These are phyloP conservation scores for Obba rivulosa DNA, from an alignment of 768 basidiomycete species.

Conservation along the genomic window DNA sequence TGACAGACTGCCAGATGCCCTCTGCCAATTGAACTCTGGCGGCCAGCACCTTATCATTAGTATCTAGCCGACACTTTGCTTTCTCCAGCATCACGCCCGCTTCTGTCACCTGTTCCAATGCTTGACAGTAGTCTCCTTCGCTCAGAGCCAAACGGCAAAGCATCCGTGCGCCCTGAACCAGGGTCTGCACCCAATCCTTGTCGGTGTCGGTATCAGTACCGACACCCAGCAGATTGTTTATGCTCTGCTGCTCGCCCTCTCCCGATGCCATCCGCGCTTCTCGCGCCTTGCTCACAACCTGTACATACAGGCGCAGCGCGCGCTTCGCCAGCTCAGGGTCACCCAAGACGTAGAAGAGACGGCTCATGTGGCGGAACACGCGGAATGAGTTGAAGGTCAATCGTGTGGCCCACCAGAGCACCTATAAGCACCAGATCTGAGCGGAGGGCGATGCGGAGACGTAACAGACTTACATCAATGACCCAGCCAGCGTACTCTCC, in stretches of 20 bases:
- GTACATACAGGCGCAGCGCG: conserved; percentile 75
- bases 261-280: conserved; percentile 44
- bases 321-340: conserved; percentile 63
- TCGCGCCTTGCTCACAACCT: conserved; percentile 79
- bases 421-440: conserved; percentile 32
- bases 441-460: background rate
- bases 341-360: conserved; percentile 58
- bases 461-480: conserved; percentile 57
- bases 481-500: conserved; percentile 71
- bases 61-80: conserved; percentile 50
- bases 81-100: conserved; percentile 57
- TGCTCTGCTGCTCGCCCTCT: conserved; percentile 22
- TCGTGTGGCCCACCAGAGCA: conserved; percentile 91
- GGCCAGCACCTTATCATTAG: conserved; percentile 43
- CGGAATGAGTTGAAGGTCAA: conserved; percentile 91
- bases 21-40: conserved; percentile 63
- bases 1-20: conserved; percentile 67
- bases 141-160: conserved; percentile 48
- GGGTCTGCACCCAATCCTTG: conserved; percentile 66
- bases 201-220: conserved; percentile 56
- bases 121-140: conserved; percentile 14
- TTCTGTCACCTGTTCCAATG: conserved; percentile 53
- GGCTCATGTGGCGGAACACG: conserved; percentile 79
- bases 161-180: conserved; percentile 75
- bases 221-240: conserved; percentile 1